Base-by-base conservation (phyloP, 345 rosid genomes). In the Isatis tinctoria region DNA sequence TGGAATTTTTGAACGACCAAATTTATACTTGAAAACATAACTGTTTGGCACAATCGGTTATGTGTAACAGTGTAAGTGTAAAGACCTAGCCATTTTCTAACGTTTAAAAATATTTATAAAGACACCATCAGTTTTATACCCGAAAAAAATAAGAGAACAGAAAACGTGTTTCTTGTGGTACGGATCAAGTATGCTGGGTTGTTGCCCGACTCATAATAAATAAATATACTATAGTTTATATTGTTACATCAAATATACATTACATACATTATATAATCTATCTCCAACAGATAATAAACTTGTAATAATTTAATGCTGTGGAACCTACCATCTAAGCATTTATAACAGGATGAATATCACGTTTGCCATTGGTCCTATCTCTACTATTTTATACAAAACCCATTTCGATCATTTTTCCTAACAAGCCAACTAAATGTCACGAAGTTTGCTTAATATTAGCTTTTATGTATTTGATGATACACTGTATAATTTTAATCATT, bases 121-220 rank as follows among this genome's bases (percentile, higher is more conserved):
- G 24, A 1, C 24, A 2, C 24, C 24, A 2, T 22, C 24, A 22
- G 24, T 22, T 22, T 22, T n/a, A n/a, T n/a, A n/a, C n/a, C n/a
- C n/a, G n/a, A 22, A 22, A 22, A 1, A 22, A 22, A 22, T 22
- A 22, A 22, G 2, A 22, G 24, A 22, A 22, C 24, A 22, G 24
- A 22, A 35, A 70, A 76, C 52, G 70, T 76, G 75, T 76, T 53
- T 76, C 70, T 54, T 63, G 71, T 53, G 65, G 30, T 32, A 40
- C 9, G 59, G 65, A 54, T 49, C 48, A 69, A 52, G 51, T 43
- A 61, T 69, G 75, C 53, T 62, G 56, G 75, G 70, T 76, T 60
- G 74, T 60, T 75, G 70, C 74, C 74, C 73, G 12, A 76, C 59
- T 43, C 64, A 35, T 69, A 43, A 52, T 49, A 51, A 60, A n/a